phyloP scores from a whole-genome alignment of 106 monocot species.

The Allium sativum region DNA sequence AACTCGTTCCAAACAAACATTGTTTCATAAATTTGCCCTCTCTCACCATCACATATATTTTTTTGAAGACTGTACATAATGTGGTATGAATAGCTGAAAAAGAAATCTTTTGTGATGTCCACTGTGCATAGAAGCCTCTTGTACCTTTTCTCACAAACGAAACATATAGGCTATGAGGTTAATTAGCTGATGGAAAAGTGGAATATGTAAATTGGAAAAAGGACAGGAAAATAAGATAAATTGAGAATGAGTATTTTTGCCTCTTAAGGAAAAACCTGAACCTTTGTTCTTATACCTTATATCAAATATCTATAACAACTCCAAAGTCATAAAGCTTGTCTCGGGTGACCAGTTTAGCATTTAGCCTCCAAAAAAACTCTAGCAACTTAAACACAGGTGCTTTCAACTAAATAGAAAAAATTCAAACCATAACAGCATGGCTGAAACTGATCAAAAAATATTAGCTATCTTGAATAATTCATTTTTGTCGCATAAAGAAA shows the following conservation, averaged over 20 bases:
- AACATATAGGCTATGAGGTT: slow-evolving; percentile 17
- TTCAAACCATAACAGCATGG: no score
- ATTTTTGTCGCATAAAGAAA: no score
- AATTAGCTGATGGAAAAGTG: neutral
- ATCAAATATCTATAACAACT: slow-evolving; percentile 13
- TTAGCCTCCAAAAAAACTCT: slow-evolving; percentile 12
- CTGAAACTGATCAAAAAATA: no score
- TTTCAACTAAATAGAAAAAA: neutral
- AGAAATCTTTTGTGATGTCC: slow-evolving; percentile 99
- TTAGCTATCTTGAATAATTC: no score
- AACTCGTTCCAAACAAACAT: slow-evolving; percentile 99
- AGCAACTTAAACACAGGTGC: slow-evolving; percentile 2
- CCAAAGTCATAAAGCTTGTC: slow-evolving; percentile 21
- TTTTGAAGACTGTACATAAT: slow-evolving; percentile 91
- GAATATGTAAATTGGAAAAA: slow-evolving; percentile 2
- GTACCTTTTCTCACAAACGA: slow-evolving; percentile 51
- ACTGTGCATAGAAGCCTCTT: slow-evolving; percentile 82
- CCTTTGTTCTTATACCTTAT: slow-evolving; percentile 10
- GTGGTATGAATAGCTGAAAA: slow-evolving; percentile 97
- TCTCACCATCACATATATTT: slow-evolving; percentile 47
- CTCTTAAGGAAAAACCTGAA: slow-evolving; percentile 5
- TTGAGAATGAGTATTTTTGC: neutral
- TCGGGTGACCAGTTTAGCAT: slow-evolving; percentile 14
- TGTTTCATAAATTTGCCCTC: slow-evolving; percentile 66
- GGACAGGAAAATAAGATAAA: neutral